Base-by-base conservation (phyloP, 2,329 filamentous ascomycete genomes). In the Nemania sp. region DNA sequence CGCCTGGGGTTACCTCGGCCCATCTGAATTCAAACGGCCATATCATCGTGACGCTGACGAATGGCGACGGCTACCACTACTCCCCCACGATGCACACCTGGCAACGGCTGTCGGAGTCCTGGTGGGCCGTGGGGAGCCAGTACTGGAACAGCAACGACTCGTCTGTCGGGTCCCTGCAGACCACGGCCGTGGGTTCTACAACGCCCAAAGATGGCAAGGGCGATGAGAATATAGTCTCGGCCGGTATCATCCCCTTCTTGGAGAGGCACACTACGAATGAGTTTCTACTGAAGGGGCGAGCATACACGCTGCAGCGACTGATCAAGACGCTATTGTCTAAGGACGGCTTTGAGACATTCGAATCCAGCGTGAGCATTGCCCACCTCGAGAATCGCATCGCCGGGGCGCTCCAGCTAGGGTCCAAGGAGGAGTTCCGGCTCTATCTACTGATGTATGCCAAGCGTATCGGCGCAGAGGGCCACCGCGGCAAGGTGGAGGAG, bases 381-480 rank as follows among this genome's bases (percentile, higher is more conserved):
- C 95, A 99, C 78, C 80, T 99, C 12, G 95, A 99, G 75, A 98
- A 97, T 71, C 87, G 96, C 40, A 88, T 99, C 47, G 94, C 95
- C 2, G 96, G 92, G 3, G 91, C 95, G 0, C 78, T 96, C 72
- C 89, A 91, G 61, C 80, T 99, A 0, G 91, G 90, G 3, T 90
- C 95, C 0, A 90, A 87, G 68, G 93, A 98, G 60, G 95, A 99
- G 74, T 99, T 98, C 78, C 87, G 92, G 59, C 81, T 97, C 1
- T 98, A 98, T 71, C 80, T 99, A n/a, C 90, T 92, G 71, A 98
- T 98, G 92, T 99, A 99, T 71, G 94, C 93, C 3, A 98, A 97
- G 78, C 88, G 95, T 0, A 85, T 99, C 5, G 95, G 95, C 1
- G 92, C 92, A 0, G 96, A 99, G 75, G 92, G 92, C 0, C 79